phyloP scores from a whole-genome alignment of 2,329 filamentous ascomycete genomes.

The Apiospora malaysiana region DNA sequence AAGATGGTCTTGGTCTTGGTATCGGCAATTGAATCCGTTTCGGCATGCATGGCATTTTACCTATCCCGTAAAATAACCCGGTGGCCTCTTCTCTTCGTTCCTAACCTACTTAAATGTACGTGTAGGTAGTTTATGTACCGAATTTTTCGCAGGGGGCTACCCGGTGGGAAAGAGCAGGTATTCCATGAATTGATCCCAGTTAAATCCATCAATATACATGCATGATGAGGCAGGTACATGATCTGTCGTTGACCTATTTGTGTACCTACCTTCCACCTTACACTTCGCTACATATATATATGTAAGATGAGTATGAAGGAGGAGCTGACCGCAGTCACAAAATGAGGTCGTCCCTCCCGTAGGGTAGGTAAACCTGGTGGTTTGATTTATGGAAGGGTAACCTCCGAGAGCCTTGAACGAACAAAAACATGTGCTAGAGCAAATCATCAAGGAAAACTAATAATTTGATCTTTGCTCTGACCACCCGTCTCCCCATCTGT shows the following conservation, averaged over 20 bases:
- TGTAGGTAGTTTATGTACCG: background rate
- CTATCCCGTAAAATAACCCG: background rate
- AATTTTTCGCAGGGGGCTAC: too few species aligned
- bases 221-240: background rate
- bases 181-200: background rate
- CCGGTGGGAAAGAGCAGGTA: background rate
- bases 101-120: too few species aligned
- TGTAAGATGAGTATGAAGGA: background rate
- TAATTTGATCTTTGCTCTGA: conserved; percentile 1
- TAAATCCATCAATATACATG: background rate
- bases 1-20: background rate
- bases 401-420: conserved; percentile 15
- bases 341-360: background rate
- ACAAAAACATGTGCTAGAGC: conserved; percentile 17
- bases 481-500: conserved; percentile 4
- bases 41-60: background rate
- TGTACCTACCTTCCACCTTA: background rate
- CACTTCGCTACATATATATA: too few species aligned
- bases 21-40: conserved; percentile 1
- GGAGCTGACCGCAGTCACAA: background rate
- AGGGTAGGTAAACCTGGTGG: conserved; percentile 1
- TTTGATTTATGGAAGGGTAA: conserved; percentile 9
- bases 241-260: background rate
- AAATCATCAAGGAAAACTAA: conserved; percentile 5
- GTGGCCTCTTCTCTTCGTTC: too few species aligned